Percentiles rank a stretch among this genome's conserved stretches.
Evolutionary conservation across 2,329 filamentous ascomycete genomes (phyloP).

Genomic region (Xylariaceae sp.): DNA sequence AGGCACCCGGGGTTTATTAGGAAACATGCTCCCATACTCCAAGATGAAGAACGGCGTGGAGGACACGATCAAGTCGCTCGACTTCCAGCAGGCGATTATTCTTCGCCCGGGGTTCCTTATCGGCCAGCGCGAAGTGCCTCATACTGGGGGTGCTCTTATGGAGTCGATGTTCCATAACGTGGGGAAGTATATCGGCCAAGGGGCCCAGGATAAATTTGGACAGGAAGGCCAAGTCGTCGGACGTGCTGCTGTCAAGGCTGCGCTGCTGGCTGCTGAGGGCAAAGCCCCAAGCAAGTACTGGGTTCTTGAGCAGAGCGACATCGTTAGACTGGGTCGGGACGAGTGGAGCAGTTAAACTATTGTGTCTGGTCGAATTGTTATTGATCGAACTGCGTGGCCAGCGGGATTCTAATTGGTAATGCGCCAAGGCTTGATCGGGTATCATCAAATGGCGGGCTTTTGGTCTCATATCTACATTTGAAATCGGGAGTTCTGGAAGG

Average conservation of each 20-base stretch:
- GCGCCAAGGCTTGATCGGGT: too few species aligned
- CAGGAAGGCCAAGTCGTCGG: slow-evolving; percentile 73
- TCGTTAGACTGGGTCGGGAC: slow-evolving; percentile 61
- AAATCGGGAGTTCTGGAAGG: too few species aligned
- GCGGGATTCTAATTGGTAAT: too few species aligned
- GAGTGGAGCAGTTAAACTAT: slow-evolving; percentile 47
- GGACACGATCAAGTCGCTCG: slow-evolving; percentile 65
- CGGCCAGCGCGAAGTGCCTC: slow-evolving; percentile 61
- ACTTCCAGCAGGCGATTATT: slow-evolving; percentile 75
- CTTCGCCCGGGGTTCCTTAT: slow-evolving; percentile 70
- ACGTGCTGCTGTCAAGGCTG: slow-evolving; percentile 60
- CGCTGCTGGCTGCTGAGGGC: slow-evolving; percentile 53
- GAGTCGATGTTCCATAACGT: slow-evolving; percentile 53
- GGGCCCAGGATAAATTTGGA: slow-evolving; percentile 61
- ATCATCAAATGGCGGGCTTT: too few species aligned
- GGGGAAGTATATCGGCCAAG: slow-evolving; percentile 47
- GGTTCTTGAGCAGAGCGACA: slow-evolving; percentile 57
- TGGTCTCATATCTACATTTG: too few species aligned
- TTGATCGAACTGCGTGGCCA: too few species aligned
- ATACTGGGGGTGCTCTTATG: slow-evolving; percentile 55
- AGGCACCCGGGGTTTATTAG: slow-evolving; percentile 42
- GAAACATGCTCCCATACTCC: slow-evolving; percentile 47
- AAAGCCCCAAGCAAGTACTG: slow-evolving; percentile 58
- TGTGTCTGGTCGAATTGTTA: too few species aligned
- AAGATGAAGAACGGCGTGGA: slow-evolving; percentile 87